Base-by-base conservation (phyloP, 1,284 basidiomycete species). In the Paramarasmius palmivorus region DNA sequence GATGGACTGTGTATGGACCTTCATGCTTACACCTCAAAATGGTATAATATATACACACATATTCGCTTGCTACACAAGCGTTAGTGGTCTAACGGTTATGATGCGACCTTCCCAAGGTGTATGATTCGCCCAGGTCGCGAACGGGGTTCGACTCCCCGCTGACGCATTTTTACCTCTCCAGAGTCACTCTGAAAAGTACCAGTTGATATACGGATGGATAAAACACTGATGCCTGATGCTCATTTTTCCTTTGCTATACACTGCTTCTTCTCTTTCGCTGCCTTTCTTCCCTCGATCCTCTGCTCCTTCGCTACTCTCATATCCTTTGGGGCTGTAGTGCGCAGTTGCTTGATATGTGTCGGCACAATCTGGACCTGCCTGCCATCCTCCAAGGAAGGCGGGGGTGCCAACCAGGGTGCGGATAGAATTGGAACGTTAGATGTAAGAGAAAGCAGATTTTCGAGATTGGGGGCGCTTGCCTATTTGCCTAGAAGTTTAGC, bases 261-360 rank as follows among this genome's bases (percentile, higher is more conserved):
- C 64, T 69, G 70, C 49, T 62, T 70, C 61, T 68, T 69, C 41
- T 72, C 65, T 61, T 83, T 84, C 17, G 83, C 84, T 36, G 70
- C 73, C 25, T 74, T 70, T 49, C 82, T 84, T 29, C 80, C 84
- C 55, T 76, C 73, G 38, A 75, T 65, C 52, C 92, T 79, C 53
- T 74, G 66, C 53, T 83, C 79, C 66, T 90, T 95, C 37, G 84
- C 82, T 22, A 74, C 78, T 61, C 81, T 87, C 76, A 90, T 86
- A 64, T 95, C 90, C 60, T 81, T 85, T 0, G 93, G 93, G 1
- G 83, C 81, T 20, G 85, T 86, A 0, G 93, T 95, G 20, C 80
- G 81, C n/a, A 95, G 69, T 56, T 93, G 92, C 66, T 95, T 96
- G 65, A 95, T 79, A 62, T 92, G 88, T 0, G 93, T 90, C 4